Base-by-base conservation (phyloP, 345 rosid genomes). In the Psidium friedrichsthalianum region DNA sequence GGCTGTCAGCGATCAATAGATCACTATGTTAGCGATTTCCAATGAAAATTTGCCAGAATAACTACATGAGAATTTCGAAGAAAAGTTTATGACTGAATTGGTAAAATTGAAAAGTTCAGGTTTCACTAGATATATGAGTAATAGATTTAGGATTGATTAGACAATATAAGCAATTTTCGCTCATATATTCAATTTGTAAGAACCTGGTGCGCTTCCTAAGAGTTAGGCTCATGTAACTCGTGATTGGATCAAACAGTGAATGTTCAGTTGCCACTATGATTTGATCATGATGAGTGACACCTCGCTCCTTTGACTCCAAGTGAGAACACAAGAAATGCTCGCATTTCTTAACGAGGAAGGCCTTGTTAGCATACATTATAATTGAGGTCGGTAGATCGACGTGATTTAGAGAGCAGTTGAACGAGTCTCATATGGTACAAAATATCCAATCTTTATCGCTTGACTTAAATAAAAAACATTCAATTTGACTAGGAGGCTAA, bases 61-160 rank as follows among this genome's bases (percentile, higher is more conserved):
- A 15, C 1, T 29, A 2, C 1, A 15, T 29, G 3, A 0, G 2
- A 61, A 29, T 61, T 7, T 61, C 21, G 8, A 0, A 15, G 3
- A 29, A 61, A 61, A 0, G 7, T 29, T 15, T 7, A 36, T 4
- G 0, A 3, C 5, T 61, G 32, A 15, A 61, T 15, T 7, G 22
- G 27, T 0, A n/a, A 58, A n/a, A 58, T 14, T n/a, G 0, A 29
- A 29, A 6, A 15, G 32, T 6, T 54, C 8, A 6, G 0, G 5
- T 3, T 27, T 15, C 2, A 15, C 32, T 61, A 14, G 21, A 0
- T 0, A 6, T 29, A 0, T 2, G 1, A 7, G 0, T 7, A 61
- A 52, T 5, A 52, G 1, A 10, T 61, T 15, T 61, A 29, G 7
- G 40, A 61, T 1, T 0, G 42, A 3, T 29, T 29, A 5, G 20